Percentiles rank a stretch among this genome's conserved stretches.
These are phyloP conservation scores for Cryptococcus sp. DNA, from an alignment of 1,284 basidiomycete genomes.

Conservation along the genomic window DNA sequence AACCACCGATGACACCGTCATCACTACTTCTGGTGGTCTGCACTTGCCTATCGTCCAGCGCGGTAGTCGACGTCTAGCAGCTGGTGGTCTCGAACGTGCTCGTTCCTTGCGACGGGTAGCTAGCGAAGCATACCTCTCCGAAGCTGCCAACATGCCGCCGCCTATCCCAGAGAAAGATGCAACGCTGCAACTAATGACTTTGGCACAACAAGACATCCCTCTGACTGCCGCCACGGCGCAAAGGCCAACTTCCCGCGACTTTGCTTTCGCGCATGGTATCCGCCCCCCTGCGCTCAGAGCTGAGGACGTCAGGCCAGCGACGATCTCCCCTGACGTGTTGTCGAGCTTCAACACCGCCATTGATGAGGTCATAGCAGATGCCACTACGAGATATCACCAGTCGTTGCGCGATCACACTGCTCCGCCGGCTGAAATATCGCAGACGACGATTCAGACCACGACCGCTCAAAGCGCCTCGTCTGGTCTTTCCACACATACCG, in stretches of 20 bases:
- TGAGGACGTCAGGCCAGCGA: background rate
- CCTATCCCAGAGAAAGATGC: slow-evolving; percentile 10
- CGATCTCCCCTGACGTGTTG: slow-evolving; percentile 1
- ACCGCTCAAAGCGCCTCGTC: slow-evolving; percentile 1
- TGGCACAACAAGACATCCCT: slow-evolving; percentile 16
- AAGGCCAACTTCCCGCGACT: slow-evolving; percentile 33
- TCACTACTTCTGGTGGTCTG: slow-evolving; percentile 43
- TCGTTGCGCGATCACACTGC: slow-evolving; percentile 4
- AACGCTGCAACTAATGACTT: background rate
- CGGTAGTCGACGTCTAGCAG: slow-evolving; percentile 44
- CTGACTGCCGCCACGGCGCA: slow-evolving; percentile 31
- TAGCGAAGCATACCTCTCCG: slow-evolving; percentile 46
- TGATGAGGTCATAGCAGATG: background rate
- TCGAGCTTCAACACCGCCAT: slow-evolving; percentile 8
- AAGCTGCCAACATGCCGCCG: slow-evolving; percentile 7
- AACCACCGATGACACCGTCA: slow-evolving; percentile 46
- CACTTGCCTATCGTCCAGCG: slow-evolving; percentile 39
- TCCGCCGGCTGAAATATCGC: background rate
- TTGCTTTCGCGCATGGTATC: slow-evolving; percentile 42
- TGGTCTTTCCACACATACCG: slow-evolving; percentile 2
- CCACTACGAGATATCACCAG: background rate
- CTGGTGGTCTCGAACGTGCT: slow-evolving; percentile 28
- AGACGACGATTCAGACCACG: background rate
- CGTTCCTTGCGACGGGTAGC: slow-evolving; percentile 46
- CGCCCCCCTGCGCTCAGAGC: slow-evolving; percentile 25